Evolutionary conservation across 768 basidiomycete genomes (phyloP).

Genomic region (Naganishia vaughanmartiniae): DNA sequence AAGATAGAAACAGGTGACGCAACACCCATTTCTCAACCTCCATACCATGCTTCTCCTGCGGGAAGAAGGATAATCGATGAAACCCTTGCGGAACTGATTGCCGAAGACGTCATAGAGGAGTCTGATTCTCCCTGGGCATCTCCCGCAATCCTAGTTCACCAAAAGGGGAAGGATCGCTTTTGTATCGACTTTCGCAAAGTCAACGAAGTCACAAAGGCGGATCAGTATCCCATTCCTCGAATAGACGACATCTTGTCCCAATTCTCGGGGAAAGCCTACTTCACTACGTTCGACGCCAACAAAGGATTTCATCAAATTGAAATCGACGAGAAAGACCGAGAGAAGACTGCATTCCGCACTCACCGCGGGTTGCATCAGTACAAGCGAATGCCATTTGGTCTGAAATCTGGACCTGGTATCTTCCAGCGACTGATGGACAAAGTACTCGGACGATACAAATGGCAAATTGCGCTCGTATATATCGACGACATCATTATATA

Average conservation of each 20-base stretch:
- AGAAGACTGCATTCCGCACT: conserved; percentile 25
- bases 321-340: conserved; percentile 7
- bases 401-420: conserved; percentile 16
- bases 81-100: no score
- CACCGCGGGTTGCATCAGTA: conserved; percentile 18
- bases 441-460: conserved; percentile 19
- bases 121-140: conserved; percentile 30
- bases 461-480: conserved; percentile 24
- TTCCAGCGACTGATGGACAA: conserved; percentile 28
- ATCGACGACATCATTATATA: conserved; percentile 30
- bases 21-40: conserved; percentile 16
- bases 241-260: no score
- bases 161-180: conserved; percentile 27
- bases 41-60: conserved; percentile 26
- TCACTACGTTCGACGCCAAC: conserved; percentile 22
- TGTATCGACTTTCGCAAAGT: no score
- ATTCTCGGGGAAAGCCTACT: not conserved
- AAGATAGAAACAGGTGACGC: conserved; percentile 13
- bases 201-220: no score
- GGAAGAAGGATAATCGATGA: conserved; percentile 8
- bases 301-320: conserved; percentile 26
- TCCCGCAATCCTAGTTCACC: conserved; percentile 20
- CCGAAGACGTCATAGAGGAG: no score
- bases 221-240: no score
- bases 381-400: conserved; percentile 19